Evolutionary conservation across 495 filamentous ascomycete genomes (phyloP).

Genomic region (Penicillium pulvis): DNA sequence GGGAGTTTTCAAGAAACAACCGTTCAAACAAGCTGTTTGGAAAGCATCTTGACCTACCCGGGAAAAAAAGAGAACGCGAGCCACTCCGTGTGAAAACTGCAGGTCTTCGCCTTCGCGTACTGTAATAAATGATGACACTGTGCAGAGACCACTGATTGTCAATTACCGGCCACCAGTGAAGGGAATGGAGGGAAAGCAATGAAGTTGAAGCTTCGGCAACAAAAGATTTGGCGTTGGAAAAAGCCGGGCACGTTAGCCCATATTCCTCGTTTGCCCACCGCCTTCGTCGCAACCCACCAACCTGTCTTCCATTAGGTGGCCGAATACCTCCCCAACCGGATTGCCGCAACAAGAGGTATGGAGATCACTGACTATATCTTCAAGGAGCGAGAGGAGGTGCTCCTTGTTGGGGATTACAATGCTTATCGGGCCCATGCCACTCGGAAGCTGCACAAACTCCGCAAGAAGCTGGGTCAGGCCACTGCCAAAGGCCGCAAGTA

Average conservation of each 20-base stretch:
- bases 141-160: neutral
- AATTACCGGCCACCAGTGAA: constrained; percentile 1
- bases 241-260: constrained; percentile 35
- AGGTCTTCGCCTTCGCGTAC: neutral
- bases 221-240: constrained; percentile 31
- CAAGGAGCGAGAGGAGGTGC: constrained; percentile 72
- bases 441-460: constrained; percentile 77
- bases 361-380: constrained; percentile 87
- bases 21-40: constrained; percentile 18
- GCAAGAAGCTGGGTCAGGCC: constrained; percentile 79
- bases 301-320: constrained; percentile 17
- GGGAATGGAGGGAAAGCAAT: neutral
- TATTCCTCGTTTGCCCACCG: constrained; percentile 40
- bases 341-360: constrained; percentile 53
- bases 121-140: neutral
- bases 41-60: constrained; percentile 4
- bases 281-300: constrained; percentile 29
- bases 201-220: constrained; percentile 12
- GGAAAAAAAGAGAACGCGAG: neutral
- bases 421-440: constrained; percentile 80
- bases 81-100: neutral
- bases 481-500: constrained; percentile 86
- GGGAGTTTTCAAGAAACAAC: constrained; percentile 1
- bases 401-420: constrained; percentile 86
- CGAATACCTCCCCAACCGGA: constrained; percentile 11